Percentiles rank a stretch among this genome's conserved stretches.
Conservation (phyloP, 352 stramenopile genomes). For the Phytophthora multivora region DNA sequence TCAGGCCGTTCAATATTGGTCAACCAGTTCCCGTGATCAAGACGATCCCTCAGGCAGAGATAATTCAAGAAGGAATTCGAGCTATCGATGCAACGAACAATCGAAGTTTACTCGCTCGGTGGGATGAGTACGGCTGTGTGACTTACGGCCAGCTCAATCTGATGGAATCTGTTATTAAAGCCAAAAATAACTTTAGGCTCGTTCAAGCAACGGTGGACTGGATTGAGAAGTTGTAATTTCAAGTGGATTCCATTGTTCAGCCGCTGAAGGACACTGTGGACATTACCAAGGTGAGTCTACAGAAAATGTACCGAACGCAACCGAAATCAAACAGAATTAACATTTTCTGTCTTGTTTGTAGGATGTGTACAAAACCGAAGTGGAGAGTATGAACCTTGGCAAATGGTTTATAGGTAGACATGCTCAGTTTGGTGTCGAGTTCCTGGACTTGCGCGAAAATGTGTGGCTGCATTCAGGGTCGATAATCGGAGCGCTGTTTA, state of each 20-base stretch:
- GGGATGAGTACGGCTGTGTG: conserved; percentile 6
- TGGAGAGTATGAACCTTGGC: conserved; percentile 1
- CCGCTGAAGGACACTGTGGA: conserved; percentile 8
- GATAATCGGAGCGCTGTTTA: conserved; percentile 7
- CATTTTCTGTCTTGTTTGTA: neutral
- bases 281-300: conserved; percentile 4
- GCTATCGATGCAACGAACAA: neutral
- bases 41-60: neutral
- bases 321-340: conserved; percentile 1
- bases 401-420: neutral
- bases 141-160: conserved; percentile 15
- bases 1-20: neutral
- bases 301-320: neutral
- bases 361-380: conserved; percentile 1
- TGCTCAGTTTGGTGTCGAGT: conserved; percentile 3
- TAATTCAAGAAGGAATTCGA: neutral
- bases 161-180: neutral
- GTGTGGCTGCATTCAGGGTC: conserved; percentile 6
- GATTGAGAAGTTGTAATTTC: conserved; percentile 13
- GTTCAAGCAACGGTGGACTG: conserved; percentile 11
- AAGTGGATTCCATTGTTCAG: neutral
- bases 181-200: conserved; percentile 10
- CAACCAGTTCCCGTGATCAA: neutral
- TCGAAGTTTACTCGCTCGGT: neutral
- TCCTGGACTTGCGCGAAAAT: conserved; percentile 12